phyloP scores from a whole-genome alignment of 768 basidiomycete genomes.

The Amanita molliuscula region DNA sequence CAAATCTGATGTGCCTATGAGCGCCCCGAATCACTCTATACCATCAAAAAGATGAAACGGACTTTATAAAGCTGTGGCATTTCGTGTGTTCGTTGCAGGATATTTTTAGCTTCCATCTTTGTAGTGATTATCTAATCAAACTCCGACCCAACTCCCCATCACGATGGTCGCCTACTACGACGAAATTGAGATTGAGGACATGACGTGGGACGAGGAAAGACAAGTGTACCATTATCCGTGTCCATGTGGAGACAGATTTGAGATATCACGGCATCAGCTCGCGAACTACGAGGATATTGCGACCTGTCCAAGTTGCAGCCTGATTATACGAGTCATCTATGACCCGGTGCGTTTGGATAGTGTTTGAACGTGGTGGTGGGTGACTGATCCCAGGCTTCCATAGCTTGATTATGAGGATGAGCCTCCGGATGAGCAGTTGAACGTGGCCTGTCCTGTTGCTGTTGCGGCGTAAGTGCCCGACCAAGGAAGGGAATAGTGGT shows the following conservation, averaged over 20 bases:
- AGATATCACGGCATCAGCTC: constrained; percentile 81
- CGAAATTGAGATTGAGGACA: constrained; percentile 96
- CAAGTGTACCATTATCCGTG: constrained; percentile 92
- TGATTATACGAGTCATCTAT: constrained; percentile 86
- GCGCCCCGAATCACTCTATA: not conserved
- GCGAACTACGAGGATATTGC: constrained; percentile 89
- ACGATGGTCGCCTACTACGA: constrained; percentile 85
- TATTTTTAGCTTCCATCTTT: not conserved
- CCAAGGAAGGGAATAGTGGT: not conserved
- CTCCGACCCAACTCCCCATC: not conserved
- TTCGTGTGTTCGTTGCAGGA: not conserved
- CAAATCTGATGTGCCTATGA: not conserved
- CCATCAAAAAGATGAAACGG: not conserved
- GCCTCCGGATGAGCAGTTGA: constrained; percentile 32
- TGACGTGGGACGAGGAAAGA: constrained; percentile 80
- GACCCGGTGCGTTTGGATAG: constrained; percentile 65
- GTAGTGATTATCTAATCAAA: not conserved
- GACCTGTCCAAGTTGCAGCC: constrained; percentile 91
- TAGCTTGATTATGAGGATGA: constrained; percentile 85
- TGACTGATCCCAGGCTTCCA: constrained; percentile 5
- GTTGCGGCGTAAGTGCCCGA: constrained; percentile 15
- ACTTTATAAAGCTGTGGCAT: no score
- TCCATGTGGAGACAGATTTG: constrained; percentile 96
- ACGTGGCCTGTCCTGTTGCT: constrained; percentile 20
- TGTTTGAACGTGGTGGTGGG: constrained; percentile 7